Evolutionary conservation across 768 basidiomycete genomes (phyloP).

Genomic region (Amanita rubescens): DNA sequence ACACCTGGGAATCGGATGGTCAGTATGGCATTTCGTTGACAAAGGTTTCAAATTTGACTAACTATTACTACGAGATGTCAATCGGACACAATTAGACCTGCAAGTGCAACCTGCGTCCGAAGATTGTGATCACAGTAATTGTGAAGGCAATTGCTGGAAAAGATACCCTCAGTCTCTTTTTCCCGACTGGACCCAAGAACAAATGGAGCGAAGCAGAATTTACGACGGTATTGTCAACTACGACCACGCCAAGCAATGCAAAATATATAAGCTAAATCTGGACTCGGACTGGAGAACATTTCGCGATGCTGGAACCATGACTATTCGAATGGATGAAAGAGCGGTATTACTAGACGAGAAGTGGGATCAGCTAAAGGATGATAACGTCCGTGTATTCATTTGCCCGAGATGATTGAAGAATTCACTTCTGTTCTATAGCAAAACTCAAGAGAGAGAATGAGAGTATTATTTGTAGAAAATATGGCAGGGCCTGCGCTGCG

Average conservation of each 20-base stretch:
- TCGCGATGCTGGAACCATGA: constrained; percentile 20
- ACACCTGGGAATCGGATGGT: constrained; percentile 35
- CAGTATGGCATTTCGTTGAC: not conserved
- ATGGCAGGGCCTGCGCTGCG: constrained; percentile 45
- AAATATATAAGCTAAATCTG: constrained; percentile 36
- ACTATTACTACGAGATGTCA: constrained; percentile 14
- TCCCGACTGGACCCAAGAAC: constrained; percentile 48
- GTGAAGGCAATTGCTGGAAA: constrained; percentile 29
- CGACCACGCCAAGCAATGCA: constrained; percentile 17
- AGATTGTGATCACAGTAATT: constrained; percentile 28
- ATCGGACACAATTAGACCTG: constrained; percentile 25
- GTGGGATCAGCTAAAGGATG: constrained; percentile 29
- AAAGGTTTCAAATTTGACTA: not conserved
- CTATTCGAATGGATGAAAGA: constrained; percentile 12
- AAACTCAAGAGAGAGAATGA: constrained; percentile 34
- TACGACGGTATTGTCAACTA: constrained; percentile 26
- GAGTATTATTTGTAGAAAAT: constrained; percentile 46
- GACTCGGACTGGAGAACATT: constrained; percentile 27
- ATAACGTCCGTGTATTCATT: constrained; percentile 25
- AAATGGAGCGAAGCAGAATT: constrained; percentile 36
- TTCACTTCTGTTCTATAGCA: not conserved
- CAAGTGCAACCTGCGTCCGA: constrained; percentile 29
- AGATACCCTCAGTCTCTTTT: constrained; percentile 40
- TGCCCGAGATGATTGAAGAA: not conserved
- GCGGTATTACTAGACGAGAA: constrained; percentile 15